Evolutionary conservation across 2,329 filamentous ascomycete species (phyloP).

Genomic region (Cordyceps militaris): DNA sequence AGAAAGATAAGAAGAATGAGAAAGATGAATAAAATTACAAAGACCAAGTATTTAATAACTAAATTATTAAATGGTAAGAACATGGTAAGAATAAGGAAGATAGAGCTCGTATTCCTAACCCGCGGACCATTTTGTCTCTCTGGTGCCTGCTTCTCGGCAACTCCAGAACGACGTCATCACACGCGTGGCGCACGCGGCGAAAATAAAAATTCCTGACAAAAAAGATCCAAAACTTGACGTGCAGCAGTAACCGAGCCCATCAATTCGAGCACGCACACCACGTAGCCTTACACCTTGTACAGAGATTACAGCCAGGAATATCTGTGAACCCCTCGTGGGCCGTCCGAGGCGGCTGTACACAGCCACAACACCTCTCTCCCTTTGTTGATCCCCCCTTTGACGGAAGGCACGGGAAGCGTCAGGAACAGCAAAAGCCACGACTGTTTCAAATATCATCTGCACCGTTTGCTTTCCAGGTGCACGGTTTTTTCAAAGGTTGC

Average conservation of each 20-base stretch:
- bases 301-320: background rate
- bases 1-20: no score
- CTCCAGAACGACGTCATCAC: background rate
- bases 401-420: background rate
- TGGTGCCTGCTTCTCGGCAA: no score
- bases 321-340: background rate
- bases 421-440: background rate
- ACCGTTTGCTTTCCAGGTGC: background rate
- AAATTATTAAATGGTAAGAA: no score
- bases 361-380: background rate
- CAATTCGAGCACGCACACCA: background rate
- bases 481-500: background rate
- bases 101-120: no score
- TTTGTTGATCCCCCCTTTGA: background rate
- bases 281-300: background rate
- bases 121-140: no score
- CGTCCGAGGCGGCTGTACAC: background rate
- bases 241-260: background rate
- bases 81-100: no score
- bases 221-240: background rate
- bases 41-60: no score
- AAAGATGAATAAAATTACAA: no score
- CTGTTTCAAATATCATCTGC: background rate
- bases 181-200: background rate
- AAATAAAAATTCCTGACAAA: background rate